These are phyloP conservation scores for Xylariaceae sp. DNA, from an alignment of 2,329 filamentous ascomycete genomes.

Conservation along the genomic window DNA sequence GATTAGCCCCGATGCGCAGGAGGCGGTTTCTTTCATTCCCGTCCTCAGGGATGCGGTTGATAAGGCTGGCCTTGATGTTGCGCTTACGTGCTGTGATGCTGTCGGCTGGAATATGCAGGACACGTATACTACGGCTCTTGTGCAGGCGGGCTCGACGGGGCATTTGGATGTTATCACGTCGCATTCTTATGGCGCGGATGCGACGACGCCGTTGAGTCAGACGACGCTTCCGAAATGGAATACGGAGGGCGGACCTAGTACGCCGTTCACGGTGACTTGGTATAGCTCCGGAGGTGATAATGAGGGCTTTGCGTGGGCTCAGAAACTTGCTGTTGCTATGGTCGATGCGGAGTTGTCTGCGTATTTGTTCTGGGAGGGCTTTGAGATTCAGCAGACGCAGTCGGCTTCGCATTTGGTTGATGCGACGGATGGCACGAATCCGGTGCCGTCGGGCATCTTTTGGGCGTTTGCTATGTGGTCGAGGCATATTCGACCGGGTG, in stretches of 20 bases:
- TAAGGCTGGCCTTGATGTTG: constrained; percentile 29
- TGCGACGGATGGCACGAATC: constrained; percentile 18
- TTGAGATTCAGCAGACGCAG: constrained; percentile 24
- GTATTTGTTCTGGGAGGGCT: constrained; percentile 45
- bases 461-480: constrained; percentile 21
- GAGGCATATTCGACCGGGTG: constrained; percentile 17
- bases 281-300: constrained; percentile 35
- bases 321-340: constrained; percentile 36
- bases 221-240: constrained; percentile 37
- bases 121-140: not conserved
- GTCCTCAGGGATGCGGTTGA: constrained; percentile 23
- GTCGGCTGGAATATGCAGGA: constrained; percentile 17
- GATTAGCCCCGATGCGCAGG: constrained; percentile 31
- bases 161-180: constrained; percentile 38
- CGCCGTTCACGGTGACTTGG: constrained; percentile 33
- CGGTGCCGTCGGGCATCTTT: constrained; percentile 18
- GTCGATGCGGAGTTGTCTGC: constrained; percentile 39
- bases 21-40: not conserved
- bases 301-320: constrained; percentile 31
- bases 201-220: constrained; percentile 12
- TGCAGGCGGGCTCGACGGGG: constrained; percentile 19
- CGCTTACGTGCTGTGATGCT: constrained; percentile 22
- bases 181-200: constrained; percentile 24
- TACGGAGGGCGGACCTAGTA: constrained; percentile 37
- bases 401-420: constrained; percentile 25